Evolutionary conservation across 2,329 filamentous ascomycete genomes (phyloP).

Genomic region (Verticillium dahliae): DNA sequence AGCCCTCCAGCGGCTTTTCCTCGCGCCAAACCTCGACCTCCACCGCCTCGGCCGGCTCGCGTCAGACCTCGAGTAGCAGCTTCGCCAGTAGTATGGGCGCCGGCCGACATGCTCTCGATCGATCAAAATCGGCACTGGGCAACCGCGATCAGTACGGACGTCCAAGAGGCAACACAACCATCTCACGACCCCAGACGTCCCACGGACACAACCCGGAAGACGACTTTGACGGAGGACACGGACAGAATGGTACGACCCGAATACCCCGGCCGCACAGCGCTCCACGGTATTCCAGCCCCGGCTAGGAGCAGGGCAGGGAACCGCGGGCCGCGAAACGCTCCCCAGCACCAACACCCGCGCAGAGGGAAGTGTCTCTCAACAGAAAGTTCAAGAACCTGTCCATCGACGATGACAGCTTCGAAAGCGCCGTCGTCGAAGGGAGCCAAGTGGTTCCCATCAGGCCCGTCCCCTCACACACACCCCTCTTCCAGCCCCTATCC

Average conservation of each 20-base stretch:
- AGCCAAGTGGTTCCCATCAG: slow-evolving; percentile 37
- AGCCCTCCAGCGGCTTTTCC: slow-evolving; percentile 19
- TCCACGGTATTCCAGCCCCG: slow-evolving; percentile 2
- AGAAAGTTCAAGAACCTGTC: slow-evolving; percentile 30
- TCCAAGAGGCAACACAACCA: slow-evolving; percentile 26
- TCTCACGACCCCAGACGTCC: slow-evolving; percentile 28
- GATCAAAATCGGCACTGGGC: slow-evolving; percentile 43
- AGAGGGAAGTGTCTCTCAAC: slow-evolving; percentile 38
- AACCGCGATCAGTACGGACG: slow-evolving; percentile 40
- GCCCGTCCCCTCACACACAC: neutral
- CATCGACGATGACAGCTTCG: slow-evolving; percentile 24
- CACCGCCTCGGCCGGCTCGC: slow-evolving; percentile 11
- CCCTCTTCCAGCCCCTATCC: neutral
- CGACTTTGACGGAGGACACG: slow-evolving; percentile 24
- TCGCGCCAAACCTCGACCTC: slow-evolving; percentile 30
- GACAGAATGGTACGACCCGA: slow-evolving; percentile 27
- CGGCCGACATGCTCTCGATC: slow-evolving; percentile 40
- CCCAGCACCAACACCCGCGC: slow-evolving; percentile 10
- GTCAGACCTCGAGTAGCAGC: slow-evolving; percentile 21
- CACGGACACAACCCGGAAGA: slow-evolving; percentile 33
- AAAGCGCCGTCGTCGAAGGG: slow-evolving; percentile 15
- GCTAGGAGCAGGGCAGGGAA: neutral
- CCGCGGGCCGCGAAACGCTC: neutral
- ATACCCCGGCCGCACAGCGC: slow-evolving; percentile 6
- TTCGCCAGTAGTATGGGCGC: slow-evolving; percentile 54